These are phyloP conservation scores for Scheffersomyces coipomensis DNA, from an alignment of 805 yeast species.

Conservation along the genomic window DNA sequence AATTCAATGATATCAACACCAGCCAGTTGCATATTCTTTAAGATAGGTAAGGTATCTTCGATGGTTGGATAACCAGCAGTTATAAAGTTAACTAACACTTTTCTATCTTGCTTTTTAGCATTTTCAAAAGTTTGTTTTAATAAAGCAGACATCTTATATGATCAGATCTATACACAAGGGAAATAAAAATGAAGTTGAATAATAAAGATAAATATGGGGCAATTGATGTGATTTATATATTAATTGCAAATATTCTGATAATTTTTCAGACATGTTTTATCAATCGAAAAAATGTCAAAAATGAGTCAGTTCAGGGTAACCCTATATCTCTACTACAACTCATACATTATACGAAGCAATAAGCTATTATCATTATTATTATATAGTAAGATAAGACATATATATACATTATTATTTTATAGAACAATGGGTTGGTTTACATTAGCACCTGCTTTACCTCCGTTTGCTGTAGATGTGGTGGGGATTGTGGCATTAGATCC, in stretches of 20 bases:
- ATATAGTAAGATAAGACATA: no score
- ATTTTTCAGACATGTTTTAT: neutral
- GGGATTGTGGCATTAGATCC: neutral
- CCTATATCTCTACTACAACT: neutral
- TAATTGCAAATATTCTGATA: no score
- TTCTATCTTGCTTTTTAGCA: conserved; percentile 67
- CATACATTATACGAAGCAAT: neutral
- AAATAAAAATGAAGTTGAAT: no score
- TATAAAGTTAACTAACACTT: conserved; percentile 86
- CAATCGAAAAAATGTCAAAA: neutral
- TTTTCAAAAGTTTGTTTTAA: conserved; percentile 58
- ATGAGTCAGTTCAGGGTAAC: conserved; percentile 34
- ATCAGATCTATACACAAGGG: neutral
- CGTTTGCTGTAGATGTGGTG: conserved; percentile 1
- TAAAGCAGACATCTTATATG: conserved; percentile 54
- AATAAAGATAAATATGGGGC: no score
- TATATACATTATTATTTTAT: neutral
- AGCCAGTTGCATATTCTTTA: conserved; percentile 88
- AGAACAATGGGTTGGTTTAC: conserved; percentile 10
- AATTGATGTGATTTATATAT: no score
- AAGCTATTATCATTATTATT: no score
- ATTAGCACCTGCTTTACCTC: conserved; percentile 2
- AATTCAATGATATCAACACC: conserved; percentile 95
- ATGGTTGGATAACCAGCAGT: conserved; percentile 93
- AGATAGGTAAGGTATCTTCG: conserved; percentile 82